Evolutionary conservation across 495 filamentous ascomycete genomes (phyloP).

Genomic region (Usnea hakonensis): DNA sequence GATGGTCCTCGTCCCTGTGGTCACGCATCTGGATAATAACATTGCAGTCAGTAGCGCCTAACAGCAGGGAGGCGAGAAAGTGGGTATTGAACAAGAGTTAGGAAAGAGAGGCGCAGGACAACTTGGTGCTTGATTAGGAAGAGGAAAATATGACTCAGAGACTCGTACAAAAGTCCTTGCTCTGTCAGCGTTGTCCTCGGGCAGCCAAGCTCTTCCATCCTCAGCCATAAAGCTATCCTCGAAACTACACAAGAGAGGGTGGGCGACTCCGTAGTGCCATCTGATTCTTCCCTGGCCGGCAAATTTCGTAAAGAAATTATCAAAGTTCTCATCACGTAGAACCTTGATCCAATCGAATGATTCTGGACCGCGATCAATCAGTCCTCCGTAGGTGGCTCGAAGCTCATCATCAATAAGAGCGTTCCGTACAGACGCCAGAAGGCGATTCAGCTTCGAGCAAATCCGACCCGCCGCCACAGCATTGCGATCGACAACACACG

Average conservation of each 20-base stretch:
- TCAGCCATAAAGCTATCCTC: conserved; percentile 30
- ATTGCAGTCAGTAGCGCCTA: too few species aligned
- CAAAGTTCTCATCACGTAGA: neutral
- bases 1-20: conserved; percentile 18
- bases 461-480: conserved; percentile 34
- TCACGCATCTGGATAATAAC: conserved; percentile 15
- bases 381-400: neutral
- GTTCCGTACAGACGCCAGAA: conserved; percentile 28
- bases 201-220: conserved; percentile 33
- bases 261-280: conserved; percentile 39
- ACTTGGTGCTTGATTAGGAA: too few species aligned
- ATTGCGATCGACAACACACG: conserved; percentile 43
- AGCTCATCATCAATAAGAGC: conserved; percentile 25
- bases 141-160: neutral
- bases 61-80: too few species aligned
- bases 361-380: neutral
- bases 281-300: conserved; percentile 38
- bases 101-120: too few species aligned
- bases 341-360: neutral
- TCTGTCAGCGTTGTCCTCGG: conserved; percentile 6
- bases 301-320: conserved; percentile 33
- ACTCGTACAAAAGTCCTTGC: conserved; percentile 29
- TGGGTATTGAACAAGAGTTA: too few species aligned
- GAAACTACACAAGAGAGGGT: conserved; percentile 33
- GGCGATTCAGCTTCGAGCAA: conserved; percentile 31